These are phyloP conservation scores for Tuber magnatum DNA, from an alignment of 495 filamentous ascomycete species.

Conservation along the genomic window DNA sequence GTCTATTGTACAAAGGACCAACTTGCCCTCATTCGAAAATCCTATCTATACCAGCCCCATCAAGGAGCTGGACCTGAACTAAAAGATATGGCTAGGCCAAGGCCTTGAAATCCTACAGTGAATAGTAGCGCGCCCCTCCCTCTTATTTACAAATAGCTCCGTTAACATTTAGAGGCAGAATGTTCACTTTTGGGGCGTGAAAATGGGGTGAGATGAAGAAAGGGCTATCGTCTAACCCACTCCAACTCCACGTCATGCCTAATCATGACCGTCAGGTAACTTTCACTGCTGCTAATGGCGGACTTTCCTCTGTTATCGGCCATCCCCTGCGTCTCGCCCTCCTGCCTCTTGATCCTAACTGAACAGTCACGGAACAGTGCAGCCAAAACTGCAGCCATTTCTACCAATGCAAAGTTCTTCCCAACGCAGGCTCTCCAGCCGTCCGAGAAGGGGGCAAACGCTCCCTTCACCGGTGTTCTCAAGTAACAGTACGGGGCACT, in stretches of 20 bases:
- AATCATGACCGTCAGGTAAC: constrained; percentile 43
- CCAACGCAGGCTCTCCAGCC: constrained; percentile 39
- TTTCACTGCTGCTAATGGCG: constrained; percentile 42
- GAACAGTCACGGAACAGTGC: constrained; percentile 27
- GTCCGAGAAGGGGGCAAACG: constrained; percentile 38
- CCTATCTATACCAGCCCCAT: not conserved
- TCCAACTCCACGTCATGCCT: constrained; percentile 40
- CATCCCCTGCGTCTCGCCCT: constrained; percentile 45
- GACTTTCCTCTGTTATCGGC: constrained; percentile 42
- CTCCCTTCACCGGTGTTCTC: constrained; percentile 40
- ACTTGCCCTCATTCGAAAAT: not conserved
- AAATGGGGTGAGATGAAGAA: constrained; percentile 27
- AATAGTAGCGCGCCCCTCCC: not conserved
- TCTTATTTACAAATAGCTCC: not conserved
- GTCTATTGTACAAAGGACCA: not conserved
- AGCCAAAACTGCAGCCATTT: constrained; percentile 36
- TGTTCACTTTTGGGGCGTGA: not conserved
- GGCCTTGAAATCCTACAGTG: not conserved
- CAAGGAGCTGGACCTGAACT: not conserved
- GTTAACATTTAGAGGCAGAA: not conserved
- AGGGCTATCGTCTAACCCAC: constrained; percentile 31
- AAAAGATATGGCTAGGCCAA: not conserved
- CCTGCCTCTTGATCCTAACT: constrained; percentile 18
- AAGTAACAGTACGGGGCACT: constrained; percentile 25
- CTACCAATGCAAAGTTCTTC: constrained; percentile 40